Base-by-base conservation (phyloP, 2,329 filamentous ascomycete species). In the Drechslerella stenobrocha region DNA sequence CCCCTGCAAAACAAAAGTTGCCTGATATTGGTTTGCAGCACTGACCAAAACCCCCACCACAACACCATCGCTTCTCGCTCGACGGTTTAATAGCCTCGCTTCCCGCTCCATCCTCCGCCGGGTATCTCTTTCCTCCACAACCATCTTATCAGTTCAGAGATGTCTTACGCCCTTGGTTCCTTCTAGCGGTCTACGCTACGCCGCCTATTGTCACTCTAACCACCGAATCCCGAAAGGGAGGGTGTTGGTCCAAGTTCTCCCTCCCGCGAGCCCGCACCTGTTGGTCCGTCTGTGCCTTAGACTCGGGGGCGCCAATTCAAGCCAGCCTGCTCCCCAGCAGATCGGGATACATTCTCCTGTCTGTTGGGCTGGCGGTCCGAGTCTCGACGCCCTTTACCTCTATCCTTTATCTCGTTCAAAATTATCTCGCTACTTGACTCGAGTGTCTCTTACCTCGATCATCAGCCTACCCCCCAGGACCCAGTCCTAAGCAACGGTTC, bases 391-490 rank as follows among this genome's bases (percentile, higher is more conserved):
- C 9, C 2, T 8, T 9, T 34, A 8, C 6, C 3, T 13, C 26
- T 23, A 32, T 42, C 22, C n/a, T 30, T 28, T 42, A 9, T 37
- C 24, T 56, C 30, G 4, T 24, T 20, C 35, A 60, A 45, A 52
- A 60, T 60, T 22, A 9, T 9, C 4, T 13, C 32, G 9, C 40
- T 35, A 6, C 9, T 2, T 20, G n/a, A 46, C 40, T 22, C 13
- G n/a, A 8, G 32, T 37, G 45, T 44, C 11, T 24, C 23, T 18
- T 11, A 47, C 9, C 26, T 47, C 22, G 11, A 11, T 26, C 24
- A 42, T 28, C 8, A 35, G 23, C 4, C 2, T 1, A 8, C 18
- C 15, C 6, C 13, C 18, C 24, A 30, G 11, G 47, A 53, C 18
- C 47, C 32, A 34, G 35, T 45, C 26, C 9, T 15, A 6, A 18